Evolutionary conservation across 768 basidiomycete genomes (phyloP), one percentile per base, ranked within the genome.

Genomic region (Termitomyces sp.): DNA sequence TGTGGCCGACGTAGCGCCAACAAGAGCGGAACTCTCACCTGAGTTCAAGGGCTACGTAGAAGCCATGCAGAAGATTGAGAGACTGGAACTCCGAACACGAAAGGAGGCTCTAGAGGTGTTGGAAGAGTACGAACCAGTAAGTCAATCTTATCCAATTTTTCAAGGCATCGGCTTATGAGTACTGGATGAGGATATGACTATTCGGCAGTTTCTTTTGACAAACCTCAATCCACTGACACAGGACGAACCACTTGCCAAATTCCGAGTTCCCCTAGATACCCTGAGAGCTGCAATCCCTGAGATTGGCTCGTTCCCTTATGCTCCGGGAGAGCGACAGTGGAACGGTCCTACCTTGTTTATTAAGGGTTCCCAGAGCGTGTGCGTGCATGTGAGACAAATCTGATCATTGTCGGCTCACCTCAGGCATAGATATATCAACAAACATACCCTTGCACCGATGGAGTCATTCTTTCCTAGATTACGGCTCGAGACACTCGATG

Each of bases 151-250:
- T 9, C 28, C 40, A 9, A 22, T 53, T 11, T 10, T 21, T 15
- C 10, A 11, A 24, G 37, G 17, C 0, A 32, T 9, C 28, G 12
- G 24, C 24, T 46, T 30, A 32, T 44, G 30, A 32, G 30, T 10
- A 22, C 19, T 41, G 21, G 11, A 40, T n/a, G 35, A 94, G 92
- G 83, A 89, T 47, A 70, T 84, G 1, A 68, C 73, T 45, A 75
- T 88, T 21, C 82, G 89, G 19, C 81, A 85, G 21, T 95, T 93
- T 72, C 74, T 95, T 22, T 73, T 93, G 34, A 93, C 93, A 9
- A 95, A 95, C 70, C 75, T 91, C 28, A 65, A 77, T 17, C 70
- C 74, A 21, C 53, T 66, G 3, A 60, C 64, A 17, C 30, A 28
- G 30, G 34, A 66, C 49, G 58, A 68, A 28, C 62, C 71, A 48